phyloP scores from a whole-genome alignment of 106 monocot species.

The Narthecium ossifragum region DNA sequence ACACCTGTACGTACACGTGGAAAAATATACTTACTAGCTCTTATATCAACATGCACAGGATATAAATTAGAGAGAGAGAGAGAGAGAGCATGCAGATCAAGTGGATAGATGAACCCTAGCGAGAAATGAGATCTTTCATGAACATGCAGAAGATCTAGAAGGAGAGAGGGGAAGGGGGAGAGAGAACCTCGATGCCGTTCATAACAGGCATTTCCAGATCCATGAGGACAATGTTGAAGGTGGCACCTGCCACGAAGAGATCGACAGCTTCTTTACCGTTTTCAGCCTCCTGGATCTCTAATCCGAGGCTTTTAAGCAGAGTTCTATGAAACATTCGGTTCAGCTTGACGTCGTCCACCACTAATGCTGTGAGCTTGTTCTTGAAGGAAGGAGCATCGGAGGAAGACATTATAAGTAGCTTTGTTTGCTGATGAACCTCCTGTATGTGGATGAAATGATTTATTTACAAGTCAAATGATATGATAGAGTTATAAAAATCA shows the following conservation, averaged over 20 bases:
- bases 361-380: constrained; percentile 1
- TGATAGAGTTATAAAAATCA: too few species aligned
- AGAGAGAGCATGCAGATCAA: too few species aligned
- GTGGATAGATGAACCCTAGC: not conserved
- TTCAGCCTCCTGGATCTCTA: not conserved
- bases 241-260: not conserved
- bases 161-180: not conserved
- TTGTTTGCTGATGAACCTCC: not conserved
- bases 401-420: not conserved
- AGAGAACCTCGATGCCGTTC: not conserved
- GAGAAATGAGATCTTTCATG: not conserved
- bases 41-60: too few species aligned
- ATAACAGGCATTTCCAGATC: constrained; percentile 7
- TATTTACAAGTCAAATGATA: not conserved
- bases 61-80: too few species aligned
- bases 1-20: too few species aligned
- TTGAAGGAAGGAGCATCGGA: not conserved
- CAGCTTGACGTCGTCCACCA: not conserved
- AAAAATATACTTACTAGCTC: too few species aligned
- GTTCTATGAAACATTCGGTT: not conserved
- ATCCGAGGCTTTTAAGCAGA: not conserved
- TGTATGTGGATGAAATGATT: not conserved
- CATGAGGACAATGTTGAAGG: constrained; percentile 6
- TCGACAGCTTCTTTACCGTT: constrained; percentile 7
- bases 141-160: not conserved